Base-by-base conservation (phyloP, 2,329 filamentous ascomycete genomes). In the Teratosphaeriaceae sp. region DNA sequence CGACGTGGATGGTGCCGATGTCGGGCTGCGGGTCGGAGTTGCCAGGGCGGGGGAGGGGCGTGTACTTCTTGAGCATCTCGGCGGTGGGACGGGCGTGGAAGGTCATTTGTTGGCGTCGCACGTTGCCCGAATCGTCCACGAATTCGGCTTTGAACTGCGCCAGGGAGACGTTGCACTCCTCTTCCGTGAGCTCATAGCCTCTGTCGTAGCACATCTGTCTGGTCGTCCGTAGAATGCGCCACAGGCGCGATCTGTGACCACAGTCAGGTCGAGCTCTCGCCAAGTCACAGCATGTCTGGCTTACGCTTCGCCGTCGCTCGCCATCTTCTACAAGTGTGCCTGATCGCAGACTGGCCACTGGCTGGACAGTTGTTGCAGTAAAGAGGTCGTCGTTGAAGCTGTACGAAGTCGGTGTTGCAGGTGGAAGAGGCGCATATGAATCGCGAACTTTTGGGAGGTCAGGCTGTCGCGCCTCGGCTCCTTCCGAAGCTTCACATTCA, bases 161-260 rank as follows among this genome's bases (percentile, higher is more conserved):
- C 22, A 96, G 81, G 11, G 84, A 78, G 56, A 97, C 85, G 63
- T 82, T 82, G 64, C 94, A 79, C 72, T 98, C 92, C 39, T 88
- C 84, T 53, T 96, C 87, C 29, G 85, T 78, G 31, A 98, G 76
- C 61, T 94, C 85, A 70, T 98, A 98, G 58, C 94, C 92, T 65
- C 90, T 74, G 66, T 97, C 92, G 49, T 78, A 75, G 56, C 92
- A 84, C 90, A 98, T 94, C 75, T 98, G 87, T 67, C 94, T 88
- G 38, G 88, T 82, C 8, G 92, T 98, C 67, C 82, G 81, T 80
- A 87, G 94, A 57, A 89, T 88, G 66, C 90, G 85, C 90, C 92
- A 98, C 55, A 96, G 79, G 62, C 85, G 81, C 52, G 79, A 75
- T 34, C 55, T 57, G 43, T 42, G 15, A 12, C 18, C 18, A n/a